A percentile compares a stretch with the other conserved stretches of the same genome.
These are phyloP conservation scores for Microcos paniculata DNA, from an alignment of 345 rosid genomes.

Conservation along the genomic window DNA sequence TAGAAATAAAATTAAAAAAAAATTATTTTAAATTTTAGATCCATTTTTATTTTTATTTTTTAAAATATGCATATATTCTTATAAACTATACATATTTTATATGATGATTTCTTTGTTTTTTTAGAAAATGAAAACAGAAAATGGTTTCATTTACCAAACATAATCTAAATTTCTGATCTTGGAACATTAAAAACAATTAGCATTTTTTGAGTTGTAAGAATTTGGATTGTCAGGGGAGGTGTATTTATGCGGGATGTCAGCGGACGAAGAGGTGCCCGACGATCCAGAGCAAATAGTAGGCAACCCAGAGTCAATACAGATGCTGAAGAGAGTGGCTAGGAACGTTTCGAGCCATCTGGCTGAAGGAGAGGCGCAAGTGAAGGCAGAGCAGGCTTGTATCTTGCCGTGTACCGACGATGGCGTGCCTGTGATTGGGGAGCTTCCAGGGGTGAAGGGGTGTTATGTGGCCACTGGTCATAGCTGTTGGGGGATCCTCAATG, in stretches of 20 bases:
- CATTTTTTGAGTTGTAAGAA: background rate
- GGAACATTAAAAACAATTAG: background rate
- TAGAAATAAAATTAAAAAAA: no score
- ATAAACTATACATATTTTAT: no score
- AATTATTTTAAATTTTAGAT: no score
- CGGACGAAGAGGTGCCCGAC: slow-evolving; percentile 71
- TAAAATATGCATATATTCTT: no score
- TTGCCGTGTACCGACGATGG: slow-evolving; percentile 79
- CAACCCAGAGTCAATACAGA: slow-evolving; percentile 61
- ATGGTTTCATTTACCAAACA: no score
- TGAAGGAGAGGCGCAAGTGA: slow-evolving; percentile 56
- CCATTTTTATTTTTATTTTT: no score
- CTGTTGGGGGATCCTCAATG: slow-evolving; percentile 94
- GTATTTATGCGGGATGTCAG: slow-evolving; percentile 85
- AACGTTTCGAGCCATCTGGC: slow-evolving; percentile 69
- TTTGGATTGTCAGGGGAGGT: slow-evolving; percentile 62
- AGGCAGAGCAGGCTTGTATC: slow-evolving; percentile 91
- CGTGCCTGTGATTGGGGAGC: slow-evolving; percentile 71
- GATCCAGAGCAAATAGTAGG: slow-evolving; percentile 62
- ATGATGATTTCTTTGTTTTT: no score
- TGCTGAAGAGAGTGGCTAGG: slow-evolving; percentile 72
- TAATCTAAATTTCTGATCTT: background rate
- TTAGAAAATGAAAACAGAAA: no score
- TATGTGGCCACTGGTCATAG: slow-evolving; percentile 82
- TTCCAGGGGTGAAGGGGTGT: slow-evolving; percentile 67